Evolutionary conservation across 176 grass and related monocot species (phyloP).

Genomic region (Carex cristatella): DNA sequence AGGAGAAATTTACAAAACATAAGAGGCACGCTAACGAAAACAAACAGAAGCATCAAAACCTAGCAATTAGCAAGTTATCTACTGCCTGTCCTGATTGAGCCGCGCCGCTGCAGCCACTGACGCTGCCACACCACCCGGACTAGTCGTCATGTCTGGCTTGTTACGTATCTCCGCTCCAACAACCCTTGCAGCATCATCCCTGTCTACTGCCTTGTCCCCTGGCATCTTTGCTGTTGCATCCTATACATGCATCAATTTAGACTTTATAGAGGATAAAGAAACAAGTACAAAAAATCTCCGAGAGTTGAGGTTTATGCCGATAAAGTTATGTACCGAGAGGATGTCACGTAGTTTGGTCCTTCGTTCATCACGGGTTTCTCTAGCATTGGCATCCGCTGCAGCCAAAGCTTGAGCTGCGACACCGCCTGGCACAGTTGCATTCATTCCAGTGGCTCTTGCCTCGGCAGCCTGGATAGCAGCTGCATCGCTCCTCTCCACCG

Average conservation of each 20-base stretch:
- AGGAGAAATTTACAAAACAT: not conserved
- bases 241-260: constrained; percentile 11
- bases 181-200: constrained; percentile 44
- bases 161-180: constrained; percentile 40
- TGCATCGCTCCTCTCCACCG: constrained; percentile 66
- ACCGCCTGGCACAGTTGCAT: constrained; percentile 25
- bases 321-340: constrained; percentile 34
- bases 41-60: not conserved
- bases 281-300: not conserved
- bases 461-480: constrained; percentile 68
- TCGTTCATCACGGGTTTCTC: constrained; percentile 18
- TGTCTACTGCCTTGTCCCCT: constrained; percentile 48
- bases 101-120: constrained; percentile 42
- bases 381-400: constrained; percentile 36
- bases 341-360: constrained; percentile 62
- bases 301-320: too few species aligned
- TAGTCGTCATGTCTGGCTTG: constrained; percentile 25
- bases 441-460: constrained; percentile 30
- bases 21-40: not conserved
- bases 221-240: constrained; percentile 41
- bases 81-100: constrained; percentile 42
- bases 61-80: not conserved
- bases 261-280: not conserved
- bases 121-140: constrained; percentile 31
- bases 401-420: constrained; percentile 41